Base-by-base conservation (phyloP, 2,329 filamentous ascomycete species). In the Neofusicoccum laricinum region DNA sequence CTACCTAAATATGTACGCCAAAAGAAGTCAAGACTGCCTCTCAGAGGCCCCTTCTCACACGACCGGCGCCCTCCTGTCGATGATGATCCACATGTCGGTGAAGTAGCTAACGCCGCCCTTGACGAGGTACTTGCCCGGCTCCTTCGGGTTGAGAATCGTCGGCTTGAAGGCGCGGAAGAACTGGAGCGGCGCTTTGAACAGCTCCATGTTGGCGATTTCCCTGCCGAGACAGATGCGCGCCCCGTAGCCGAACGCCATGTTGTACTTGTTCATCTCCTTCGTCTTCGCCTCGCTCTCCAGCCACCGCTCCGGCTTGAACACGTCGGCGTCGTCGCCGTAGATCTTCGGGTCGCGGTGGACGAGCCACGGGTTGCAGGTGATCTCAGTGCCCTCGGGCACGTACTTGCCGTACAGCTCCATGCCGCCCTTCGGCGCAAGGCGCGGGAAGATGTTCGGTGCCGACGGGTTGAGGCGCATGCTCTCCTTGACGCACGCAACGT, bases 191-290 rank as follows among this genome's bases (percentile, higher is more conserved):
- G 69, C 76, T 74, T 85, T 84, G 70, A 78, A 83, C 59, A 85
- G 68, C 72, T 85, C 83, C 80, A 85, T 82, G 69, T 80, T 76
- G 1, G 82, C 83, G 65, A 85, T 81, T 48, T 82, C 77, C 65
- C 77, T 79, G 0, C 83, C 83, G 48, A 85, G 68, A 64, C 82
- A 85, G 12, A 79, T 73, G 11, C 81, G 72, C 0, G 80, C 69
- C 0, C 83, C 84, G 71, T 82, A 82, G 0, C 82, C 83, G 64
- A 85, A 85, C 0, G 73, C 75, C 70, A 85, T 78, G 64, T 77
- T 80, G 63, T 82, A 82, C 71, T 81, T 82, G 48, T 78, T 76
- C 64, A 78, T 81, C 61, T 79, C 69, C 66, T 77, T 79, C 0
- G 76, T 75, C 46, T 73, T 75, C 38, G 80, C 74, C 12, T 71